Percentiles rank a stretch among this genome's conserved stretches.
These are phyloP conservation scores for Boeremia exigua DNA, from an alignment of 2,329 filamentous ascomycete species.

Conservation along the genomic window DNA sequence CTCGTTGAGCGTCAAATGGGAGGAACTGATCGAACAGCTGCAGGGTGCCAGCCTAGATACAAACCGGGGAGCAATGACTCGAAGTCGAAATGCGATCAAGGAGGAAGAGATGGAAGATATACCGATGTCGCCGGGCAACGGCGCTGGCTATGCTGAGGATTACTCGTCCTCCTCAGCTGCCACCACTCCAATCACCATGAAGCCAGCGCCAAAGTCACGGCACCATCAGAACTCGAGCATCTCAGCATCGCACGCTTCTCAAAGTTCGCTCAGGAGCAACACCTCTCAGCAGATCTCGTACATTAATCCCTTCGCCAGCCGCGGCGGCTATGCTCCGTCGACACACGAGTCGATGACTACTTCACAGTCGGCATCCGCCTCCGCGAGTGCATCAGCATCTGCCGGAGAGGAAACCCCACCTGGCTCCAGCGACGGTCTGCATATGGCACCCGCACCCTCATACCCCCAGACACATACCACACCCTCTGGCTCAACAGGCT, in stretches of 20 bases:
- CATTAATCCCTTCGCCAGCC: constrained; percentile 33
- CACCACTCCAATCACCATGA: constrained; percentile 46
- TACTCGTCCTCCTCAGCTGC: constrained; percentile 40
- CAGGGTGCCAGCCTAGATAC: constrained; percentile 43
- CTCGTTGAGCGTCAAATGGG: constrained; percentile 57
- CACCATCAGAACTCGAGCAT: constrained; percentile 44
- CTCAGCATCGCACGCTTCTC: constrained; percentile 40
- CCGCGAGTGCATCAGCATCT: constrained; percentile 40
- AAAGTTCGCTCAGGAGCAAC: constrained; percentile 41
- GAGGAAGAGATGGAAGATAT: constrained; percentile 35
- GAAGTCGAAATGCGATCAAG: constrained; percentile 35
- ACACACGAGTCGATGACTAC: constrained; percentile 34
- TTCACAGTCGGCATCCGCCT: constrained; percentile 37
- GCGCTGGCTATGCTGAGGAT: constrained; percentile 32
- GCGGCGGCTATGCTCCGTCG: constrained; percentile 31
- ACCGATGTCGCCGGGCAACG: constrained; percentile 31
- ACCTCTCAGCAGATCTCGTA: constrained; percentile 32
- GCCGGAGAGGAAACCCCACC: constrained; percentile 46
- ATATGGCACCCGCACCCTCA: constrained; percentile 41
- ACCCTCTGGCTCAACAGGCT: constrained; percentile 29
- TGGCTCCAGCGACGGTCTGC: constrained; percentile 44
- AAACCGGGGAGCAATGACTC: constrained; percentile 40
- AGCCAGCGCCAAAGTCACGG: constrained; percentile 32
- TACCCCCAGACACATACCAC: constrained; percentile 39
- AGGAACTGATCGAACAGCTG: constrained; percentile 59